These are phyloP conservation scores for Chlamydomonas sp. DNA, from an alignment of 139 green algal species.

Conservation along the genomic window DNA sequence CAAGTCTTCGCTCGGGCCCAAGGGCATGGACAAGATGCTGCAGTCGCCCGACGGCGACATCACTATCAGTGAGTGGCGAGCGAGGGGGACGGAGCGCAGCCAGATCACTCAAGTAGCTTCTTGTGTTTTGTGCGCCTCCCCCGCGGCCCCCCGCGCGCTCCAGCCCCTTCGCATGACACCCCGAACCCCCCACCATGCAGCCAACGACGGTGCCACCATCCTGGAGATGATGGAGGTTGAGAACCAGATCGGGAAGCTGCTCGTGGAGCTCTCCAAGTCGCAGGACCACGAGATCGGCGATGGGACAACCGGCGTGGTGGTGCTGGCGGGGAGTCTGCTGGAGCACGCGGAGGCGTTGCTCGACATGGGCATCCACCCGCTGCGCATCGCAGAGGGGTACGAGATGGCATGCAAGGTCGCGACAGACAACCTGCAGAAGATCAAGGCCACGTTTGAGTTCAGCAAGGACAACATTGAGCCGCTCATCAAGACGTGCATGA, in stretches of 20 bases:
- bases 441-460: slow-evolving; percentile 81
- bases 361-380: slow-evolving; percentile 96
- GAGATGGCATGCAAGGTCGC: slow-evolving; percentile 94
- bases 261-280: slow-evolving; percentile 91
- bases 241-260: slow-evolving; percentile 97
- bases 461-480: slow-evolving; percentile 75
- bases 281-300: slow-evolving; percentile 88
- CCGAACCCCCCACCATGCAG: slow-evolving; percentile 39
- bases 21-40: slow-evolving; percentile 99
- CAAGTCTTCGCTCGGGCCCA: slow-evolving; percentile 75
- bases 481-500: slow-evolving; percentile 97
- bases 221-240: slow-evolving; percentile 99
- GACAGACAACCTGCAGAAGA: slow-evolving; percentile 68
- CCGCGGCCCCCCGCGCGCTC: too few relatives aligned
- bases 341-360: slow-evolving; percentile 87
- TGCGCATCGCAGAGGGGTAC: slow-evolving; percentile 95
- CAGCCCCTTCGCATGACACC: too few relatives aligned
- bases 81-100: too few relatives aligned
- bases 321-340: slow-evolving; percentile 60
- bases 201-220: slow-evolving; percentile 98
- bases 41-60: slow-evolving; percentile 94
- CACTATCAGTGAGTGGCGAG: slow-evolving; percentile 85
- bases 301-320: slow-evolving; percentile 93
- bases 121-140: too few relatives aligned
- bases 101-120: too few relatives aligned